Evolutionary conservation across 768 basidiomycete species (phyloP), one percentile per base, ranked within the genome.

Genomic region (Serendipita sp.): DNA sequence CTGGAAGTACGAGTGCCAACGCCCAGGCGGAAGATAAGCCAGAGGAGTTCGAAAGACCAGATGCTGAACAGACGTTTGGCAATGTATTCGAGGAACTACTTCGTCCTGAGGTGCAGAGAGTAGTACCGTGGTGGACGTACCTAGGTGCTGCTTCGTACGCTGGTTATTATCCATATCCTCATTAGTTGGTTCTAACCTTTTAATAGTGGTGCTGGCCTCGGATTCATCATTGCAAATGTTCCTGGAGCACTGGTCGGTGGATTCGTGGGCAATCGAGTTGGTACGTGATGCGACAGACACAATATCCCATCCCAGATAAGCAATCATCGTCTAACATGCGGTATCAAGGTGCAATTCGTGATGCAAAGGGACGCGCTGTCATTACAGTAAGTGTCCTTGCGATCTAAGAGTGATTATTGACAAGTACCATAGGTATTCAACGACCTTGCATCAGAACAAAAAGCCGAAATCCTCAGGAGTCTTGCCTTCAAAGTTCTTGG

Each of bases 11-110:
- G 7, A 71, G 63, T 24, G 67, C 72, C 0, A 69, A 73, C 11
- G 47, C 68, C 30, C 60, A 66, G 60, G 67, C 68, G n/a, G 58
- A 53, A 4, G 65, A 68, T 7, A 24, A 56, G 46, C 38, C 13
- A 54, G 53, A 65, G 48, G 15, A 63, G 24, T 64, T 63, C 5
- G 46, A 76, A 53, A 79, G 84, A 66, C 91, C 92, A 35, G 78
- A 93, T 71, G 81, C 92, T 11, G 84, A 93, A 56, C 78, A 82
- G 45, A 83, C 93, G 5, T 96, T 95, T 71, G 85, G 86, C 2
- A 86, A 94, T 71, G 92, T 89, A 3, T 95, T 95, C 68, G 92
- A 94, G 67, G 92, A 95, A 77, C 76, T 92, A 32, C 76, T 92
- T 48, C 83, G 88, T 2, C 90, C 90, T 5, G 90, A 92, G 72